These are phyloP conservation scores for Lipomyces sp. DNA, from an alignment of 805 yeast species.

Conservation along the genomic window DNA sequence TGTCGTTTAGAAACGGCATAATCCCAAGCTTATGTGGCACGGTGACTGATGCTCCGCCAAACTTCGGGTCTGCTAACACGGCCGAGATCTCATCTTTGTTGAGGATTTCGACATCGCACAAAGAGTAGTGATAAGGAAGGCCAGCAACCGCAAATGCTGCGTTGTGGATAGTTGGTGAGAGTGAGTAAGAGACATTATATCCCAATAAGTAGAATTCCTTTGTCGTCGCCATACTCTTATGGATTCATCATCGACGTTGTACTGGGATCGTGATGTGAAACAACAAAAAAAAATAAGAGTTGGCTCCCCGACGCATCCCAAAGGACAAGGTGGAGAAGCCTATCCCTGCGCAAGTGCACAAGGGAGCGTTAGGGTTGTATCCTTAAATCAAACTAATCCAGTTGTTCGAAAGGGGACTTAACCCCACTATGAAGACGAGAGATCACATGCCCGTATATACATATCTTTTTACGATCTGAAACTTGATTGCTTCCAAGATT, in stretches of 20 bases:
- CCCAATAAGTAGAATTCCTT: constrained; percentile 49
- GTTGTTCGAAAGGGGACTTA: no score
- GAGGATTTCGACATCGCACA: constrained; percentile 27
- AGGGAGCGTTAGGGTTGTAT: background rate
- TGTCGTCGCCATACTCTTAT: background rate
- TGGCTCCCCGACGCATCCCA: no score
- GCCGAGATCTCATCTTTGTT: constrained; percentile 8
- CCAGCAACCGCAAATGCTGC: constrained; percentile 76
- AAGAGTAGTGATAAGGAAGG: constrained; percentile 70
- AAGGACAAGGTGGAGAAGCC: background rate
- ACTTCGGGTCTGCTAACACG: constrained; percentile 58
- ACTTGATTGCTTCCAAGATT: background rate
- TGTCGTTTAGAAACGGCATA: constrained; percentile 63
- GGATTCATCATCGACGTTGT: background rate
- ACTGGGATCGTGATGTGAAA: background rate
- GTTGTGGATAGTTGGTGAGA: constrained; percentile 86
- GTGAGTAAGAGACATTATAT: constrained; percentile 61
- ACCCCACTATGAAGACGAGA: no score
- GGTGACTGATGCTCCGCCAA: constrained; percentile 96
- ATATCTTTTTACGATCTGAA: background rate
- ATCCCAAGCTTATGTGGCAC: constrained; percentile 89
- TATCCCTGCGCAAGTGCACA: constrained; percentile 9
- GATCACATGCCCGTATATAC: background rate
- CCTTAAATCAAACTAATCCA: no score
- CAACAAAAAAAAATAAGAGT: no score